These are phyloP conservation scores for Claviceps sp. DNA, from an alignment of 2,329 filamentous ascomycete genomes.

Conservation along the genomic window DNA sequence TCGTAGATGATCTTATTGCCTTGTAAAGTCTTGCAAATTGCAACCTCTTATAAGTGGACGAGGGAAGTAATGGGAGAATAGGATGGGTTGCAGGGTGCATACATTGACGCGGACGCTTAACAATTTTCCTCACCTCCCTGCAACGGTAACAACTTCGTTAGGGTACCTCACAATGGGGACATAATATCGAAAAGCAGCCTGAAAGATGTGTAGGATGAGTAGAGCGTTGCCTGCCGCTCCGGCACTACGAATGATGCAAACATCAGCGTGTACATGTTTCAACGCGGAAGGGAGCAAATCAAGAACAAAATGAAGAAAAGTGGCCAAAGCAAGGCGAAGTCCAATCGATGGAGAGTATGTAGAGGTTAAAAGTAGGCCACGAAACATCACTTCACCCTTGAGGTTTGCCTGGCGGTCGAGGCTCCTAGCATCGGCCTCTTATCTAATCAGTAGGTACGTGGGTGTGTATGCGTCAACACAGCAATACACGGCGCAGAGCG, in stretches of 20 bases:
- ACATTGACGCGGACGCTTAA: neutral
- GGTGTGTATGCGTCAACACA: neutral
- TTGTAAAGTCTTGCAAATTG: neutral
- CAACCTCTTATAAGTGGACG: neutral
- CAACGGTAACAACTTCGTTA: neutral
- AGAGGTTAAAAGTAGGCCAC: neutral
- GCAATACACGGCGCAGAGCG: neutral
- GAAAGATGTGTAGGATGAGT: neutral
- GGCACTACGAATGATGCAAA: neutral
- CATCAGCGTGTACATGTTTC: too few relatives aligned
- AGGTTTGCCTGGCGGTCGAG: neutral
- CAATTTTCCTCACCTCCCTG: neutral
- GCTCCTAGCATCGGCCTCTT: neutral
- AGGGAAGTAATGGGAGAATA: neutral
- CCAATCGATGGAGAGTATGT: neutral
- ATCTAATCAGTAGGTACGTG: conserved; percentile 2
- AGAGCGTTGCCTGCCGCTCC: neutral
- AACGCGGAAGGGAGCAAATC: too few relatives aligned
- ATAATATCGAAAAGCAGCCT: neutral
- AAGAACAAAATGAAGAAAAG: neutral
- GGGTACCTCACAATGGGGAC: neutral
- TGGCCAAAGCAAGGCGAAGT: neutral
- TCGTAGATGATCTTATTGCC: conserved; percentile 3
- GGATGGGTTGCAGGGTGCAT: neutral
- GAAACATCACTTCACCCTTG: neutral